phyloP scores from a whole-genome alignment of 2,329 filamentous ascomycete genomes.

The Aspergillus uvarum region DNA sequence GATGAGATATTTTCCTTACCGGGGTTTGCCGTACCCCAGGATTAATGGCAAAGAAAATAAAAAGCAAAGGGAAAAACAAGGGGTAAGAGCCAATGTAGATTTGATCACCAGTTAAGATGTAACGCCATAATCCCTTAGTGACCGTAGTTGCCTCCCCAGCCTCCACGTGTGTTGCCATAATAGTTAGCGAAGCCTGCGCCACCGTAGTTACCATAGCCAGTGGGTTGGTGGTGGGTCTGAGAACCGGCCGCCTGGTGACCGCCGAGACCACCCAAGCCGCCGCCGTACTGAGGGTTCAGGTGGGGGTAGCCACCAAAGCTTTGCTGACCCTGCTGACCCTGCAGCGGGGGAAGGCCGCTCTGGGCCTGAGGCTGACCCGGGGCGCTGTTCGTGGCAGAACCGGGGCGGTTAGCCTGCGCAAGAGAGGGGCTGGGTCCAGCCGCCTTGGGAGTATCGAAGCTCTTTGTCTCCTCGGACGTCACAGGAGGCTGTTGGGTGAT shows the following conservation, averaged over 20 bases:
- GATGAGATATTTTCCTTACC: slow-evolving; percentile 11
- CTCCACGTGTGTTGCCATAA: slow-evolving; percentile 46
- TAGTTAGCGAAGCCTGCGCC: slow-evolving; percentile 45
- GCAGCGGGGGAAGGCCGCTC: slow-evolving; percentile 54
- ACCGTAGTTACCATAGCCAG: slow-evolving; percentile 45
- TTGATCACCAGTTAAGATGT: slow-evolving; percentile 27
- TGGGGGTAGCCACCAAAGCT: slow-evolving; percentile 59
- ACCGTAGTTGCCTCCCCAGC: slow-evolving; percentile 50
- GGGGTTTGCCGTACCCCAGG: slow-evolving; percentile 12
- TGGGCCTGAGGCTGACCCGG: slow-evolving; percentile 53
- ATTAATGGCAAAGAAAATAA: slow-evolving; percentile 26
- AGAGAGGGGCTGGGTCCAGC: slow-evolving; percentile 61
- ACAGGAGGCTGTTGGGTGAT: slow-evolving; percentile 51
- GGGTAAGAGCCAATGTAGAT: slow-evolving; percentile 31
- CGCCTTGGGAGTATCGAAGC: slow-evolving; percentile 57
- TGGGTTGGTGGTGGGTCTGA: slow-evolving; percentile 43
- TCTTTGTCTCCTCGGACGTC: slow-evolving; percentile 57
- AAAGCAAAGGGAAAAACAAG: slow-evolving; percentile 26
- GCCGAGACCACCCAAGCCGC: slow-evolving; percentile 45
- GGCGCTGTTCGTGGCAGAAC: slow-evolving; percentile 61
- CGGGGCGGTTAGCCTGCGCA: slow-evolving; percentile 62
- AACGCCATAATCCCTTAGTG: slow-evolving; percentile 39
- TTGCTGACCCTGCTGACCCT: slow-evolving; percentile 55
- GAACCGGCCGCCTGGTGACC: slow-evolving; percentile 43
- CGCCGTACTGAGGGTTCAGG: slow-evolving; percentile 54